Conservation (phyloP, 306 rosid species). For the Malus fusca region DNA sequence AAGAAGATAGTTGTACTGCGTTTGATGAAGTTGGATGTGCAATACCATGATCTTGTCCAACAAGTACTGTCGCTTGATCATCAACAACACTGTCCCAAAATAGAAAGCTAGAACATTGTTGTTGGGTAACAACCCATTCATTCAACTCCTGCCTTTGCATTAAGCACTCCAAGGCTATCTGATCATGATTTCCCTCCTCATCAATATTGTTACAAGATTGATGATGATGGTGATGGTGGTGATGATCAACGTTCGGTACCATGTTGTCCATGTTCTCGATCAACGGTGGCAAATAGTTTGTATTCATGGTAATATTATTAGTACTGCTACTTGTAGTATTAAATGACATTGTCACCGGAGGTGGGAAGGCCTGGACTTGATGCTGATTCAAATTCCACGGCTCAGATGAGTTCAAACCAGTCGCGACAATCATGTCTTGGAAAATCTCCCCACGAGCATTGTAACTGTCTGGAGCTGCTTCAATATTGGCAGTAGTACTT, state of each 20-base stretch:
- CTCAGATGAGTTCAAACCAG: conserved; percentile 34
- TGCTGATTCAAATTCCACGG: conserved; percentile 68
- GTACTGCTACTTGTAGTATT: conserved; percentile 8
- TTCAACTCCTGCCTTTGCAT: conserved; percentile 56
- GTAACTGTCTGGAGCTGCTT: conserved; percentile 16
- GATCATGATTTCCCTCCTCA: conserved; percentile 44
- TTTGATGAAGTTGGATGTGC: conserved; percentile 42
- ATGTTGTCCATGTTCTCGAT: conserved; percentile 62
- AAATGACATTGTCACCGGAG: conserved; percentile 18
- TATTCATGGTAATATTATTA: conserved; percentile 17
- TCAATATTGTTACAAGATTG: conserved; percentile 51
- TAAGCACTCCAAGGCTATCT: conserved; percentile 49
- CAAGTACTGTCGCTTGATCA: conserved; percentile 12
- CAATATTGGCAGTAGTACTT: conserved; percentile 21
- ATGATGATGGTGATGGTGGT: not conserved
- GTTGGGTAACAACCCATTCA: conserved; percentile 70
- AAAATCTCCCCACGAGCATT: conserved; percentile 34
- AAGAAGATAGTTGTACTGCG: conserved; percentile 47
- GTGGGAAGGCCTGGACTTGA: conserved; percentile 38
- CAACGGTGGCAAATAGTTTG: conserved; percentile 62
- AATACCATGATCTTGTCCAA: conserved; percentile 34
- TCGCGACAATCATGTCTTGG: conserved; percentile 22
- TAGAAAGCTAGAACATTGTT: conserved; percentile 62
- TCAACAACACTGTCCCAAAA: conserved; percentile 81
- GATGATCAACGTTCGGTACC: conserved; percentile 16